Conservation (phyloP, 192 early-diverging fungal species). For the Chytriomyces sp. region DNA sequence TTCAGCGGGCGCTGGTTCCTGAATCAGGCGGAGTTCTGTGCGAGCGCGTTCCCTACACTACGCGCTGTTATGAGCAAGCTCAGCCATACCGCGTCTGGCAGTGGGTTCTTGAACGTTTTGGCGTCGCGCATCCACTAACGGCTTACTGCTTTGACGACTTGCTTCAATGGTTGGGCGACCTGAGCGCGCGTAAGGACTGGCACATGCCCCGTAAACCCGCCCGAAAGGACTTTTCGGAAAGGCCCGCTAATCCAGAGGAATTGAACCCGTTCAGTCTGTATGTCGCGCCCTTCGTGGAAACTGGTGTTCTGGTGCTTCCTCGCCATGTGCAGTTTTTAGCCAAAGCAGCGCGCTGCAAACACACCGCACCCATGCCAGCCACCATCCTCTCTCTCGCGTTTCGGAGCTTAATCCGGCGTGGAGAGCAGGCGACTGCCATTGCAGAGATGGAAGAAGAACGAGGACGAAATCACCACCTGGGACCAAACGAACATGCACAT, state of each 20-base stretch:
- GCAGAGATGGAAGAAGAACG: background rate
- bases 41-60: constrained; percentile 18
- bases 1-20: constrained; percentile 5
- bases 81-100: constrained; percentile 14
- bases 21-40: background rate
- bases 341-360: constrained; percentile 11
- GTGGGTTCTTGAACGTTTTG: constrained; percentile 21
- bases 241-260: background rate
- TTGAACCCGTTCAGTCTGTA: constrained; percentile 8
- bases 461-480: background rate
- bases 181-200: background rate
- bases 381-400: background rate
- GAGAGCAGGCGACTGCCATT: background rate
- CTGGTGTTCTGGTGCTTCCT: constrained; percentile 14
- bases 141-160: constrained; percentile 29
- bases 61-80: constrained; percentile 29
- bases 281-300: constrained; percentile 15
- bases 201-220: background rate
- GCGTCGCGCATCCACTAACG: constrained; percentile 12
- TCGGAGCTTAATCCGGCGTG: background rate
- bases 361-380: constrained; percentile 7
- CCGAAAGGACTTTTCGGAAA: background rate
- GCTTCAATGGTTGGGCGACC: constrained; percentile 28
- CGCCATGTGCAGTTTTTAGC: constrained; percentile 17
- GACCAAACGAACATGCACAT: background rate